phyloP scores from a whole-genome alignment of 106 monocot genomes.

The Ottelia alismoides region DNA sequence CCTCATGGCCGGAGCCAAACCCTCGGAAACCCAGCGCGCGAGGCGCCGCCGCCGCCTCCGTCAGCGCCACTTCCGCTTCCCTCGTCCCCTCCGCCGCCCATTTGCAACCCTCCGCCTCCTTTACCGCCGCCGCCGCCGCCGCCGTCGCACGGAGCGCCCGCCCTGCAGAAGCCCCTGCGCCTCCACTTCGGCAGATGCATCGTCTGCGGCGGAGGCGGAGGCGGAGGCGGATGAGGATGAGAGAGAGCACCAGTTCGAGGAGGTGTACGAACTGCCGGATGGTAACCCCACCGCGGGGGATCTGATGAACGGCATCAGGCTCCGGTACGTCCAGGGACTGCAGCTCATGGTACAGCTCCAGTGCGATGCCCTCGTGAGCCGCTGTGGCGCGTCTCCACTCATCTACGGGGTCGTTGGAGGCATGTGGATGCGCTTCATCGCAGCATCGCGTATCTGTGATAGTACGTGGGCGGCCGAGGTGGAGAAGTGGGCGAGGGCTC shows the following conservation, averaged over 20 bases:
- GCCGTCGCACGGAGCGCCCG: background rate
- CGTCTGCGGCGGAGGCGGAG: background rate
- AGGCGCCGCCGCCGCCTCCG: no score
- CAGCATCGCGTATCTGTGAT: slow-evolving; percentile 22
- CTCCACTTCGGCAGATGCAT: background rate
- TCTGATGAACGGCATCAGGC: slow-evolving; percentile 15
- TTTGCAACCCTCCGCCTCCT: slow-evolving; percentile 18
- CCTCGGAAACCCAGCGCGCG: slow-evolving; percentile 34
- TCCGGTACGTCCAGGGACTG: slow-evolving; percentile 59
- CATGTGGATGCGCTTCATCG: slow-evolving; percentile 53
- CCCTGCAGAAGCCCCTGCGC: slow-evolving; percentile 7
- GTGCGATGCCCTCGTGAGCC: slow-evolving; percentile 59
- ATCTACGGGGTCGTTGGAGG: slow-evolving; percentile 34
- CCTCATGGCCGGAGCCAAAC: slow-evolving; percentile 15
- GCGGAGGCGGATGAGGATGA: background rate
- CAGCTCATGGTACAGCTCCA: slow-evolving; percentile 81
- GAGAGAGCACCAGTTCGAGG: slow-evolving; percentile 5
- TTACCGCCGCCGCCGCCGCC: slow-evolving; percentile 1
- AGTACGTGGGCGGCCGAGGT: slow-evolving; percentile 34
- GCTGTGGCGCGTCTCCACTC: slow-evolving; percentile 32
- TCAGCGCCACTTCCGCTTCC: slow-evolving; percentile 23
- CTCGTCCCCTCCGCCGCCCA: slow-evolving; percentile 18
- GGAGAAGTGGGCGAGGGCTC: slow-evolving; percentile 12
- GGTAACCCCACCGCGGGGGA: slow-evolving; percentile 7
- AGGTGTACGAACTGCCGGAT: slow-evolving; percentile 18